Percentiles rank a stretch among this genome's conserved stretches.
Evolutionary conservation across 257 asterid species (phyloP).

Genomic region (Cordia subcordata): DNA sequence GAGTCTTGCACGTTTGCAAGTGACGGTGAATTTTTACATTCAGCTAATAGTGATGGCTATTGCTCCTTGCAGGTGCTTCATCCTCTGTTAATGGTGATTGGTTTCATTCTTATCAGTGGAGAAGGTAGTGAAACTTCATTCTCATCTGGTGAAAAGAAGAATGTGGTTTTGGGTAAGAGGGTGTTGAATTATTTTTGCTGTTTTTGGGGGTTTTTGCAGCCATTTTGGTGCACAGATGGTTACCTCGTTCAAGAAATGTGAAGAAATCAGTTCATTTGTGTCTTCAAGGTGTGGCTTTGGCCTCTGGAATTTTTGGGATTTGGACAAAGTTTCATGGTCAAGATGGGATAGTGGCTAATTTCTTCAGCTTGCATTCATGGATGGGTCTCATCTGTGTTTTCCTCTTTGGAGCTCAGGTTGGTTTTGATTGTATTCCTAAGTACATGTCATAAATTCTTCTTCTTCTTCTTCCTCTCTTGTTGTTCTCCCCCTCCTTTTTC

Average conservation of each 20-base stretch:
- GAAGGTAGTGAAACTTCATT: constrained; percentile 48
- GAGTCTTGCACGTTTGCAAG: too few species aligned
- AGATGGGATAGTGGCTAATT: constrained; percentile 82
- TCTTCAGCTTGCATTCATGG: constrained; percentile 92
- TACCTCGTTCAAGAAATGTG: constrained; percentile 77
- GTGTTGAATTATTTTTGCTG: constrained; percentile 1
- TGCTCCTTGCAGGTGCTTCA: constrained; percentile 59
- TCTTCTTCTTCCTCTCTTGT: background rate
- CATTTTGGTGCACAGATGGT: constrained; percentile 82
- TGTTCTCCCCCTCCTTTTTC: too few species aligned
- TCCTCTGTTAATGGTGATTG: constrained; percentile 87
- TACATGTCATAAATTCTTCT: too few species aligned
- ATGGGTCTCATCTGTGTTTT: constrained; percentile 66
- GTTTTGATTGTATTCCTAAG: background rate
- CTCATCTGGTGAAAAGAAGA: background rate
- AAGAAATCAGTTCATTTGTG: constrained; percentile 77
- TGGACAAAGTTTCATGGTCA: constrained; percentile 79
- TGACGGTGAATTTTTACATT: too few species aligned
- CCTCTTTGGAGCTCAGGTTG: constrained; percentile 86
- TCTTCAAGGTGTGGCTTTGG: constrained; percentile 88
- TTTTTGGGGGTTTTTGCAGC: constrained; percentile 39
- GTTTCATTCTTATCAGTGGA: constrained; percentile 81
- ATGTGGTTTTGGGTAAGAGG: constrained; percentile 4
- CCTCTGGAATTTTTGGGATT: constrained; percentile 77
- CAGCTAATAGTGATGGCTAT: too few species aligned